A percentile compares a stretch with the other conserved stretches of the same genome.
phyloP scores from a whole-genome alignment of 2,329 filamentous ascomycete species.

The Diaporthe humulicola region DNA sequence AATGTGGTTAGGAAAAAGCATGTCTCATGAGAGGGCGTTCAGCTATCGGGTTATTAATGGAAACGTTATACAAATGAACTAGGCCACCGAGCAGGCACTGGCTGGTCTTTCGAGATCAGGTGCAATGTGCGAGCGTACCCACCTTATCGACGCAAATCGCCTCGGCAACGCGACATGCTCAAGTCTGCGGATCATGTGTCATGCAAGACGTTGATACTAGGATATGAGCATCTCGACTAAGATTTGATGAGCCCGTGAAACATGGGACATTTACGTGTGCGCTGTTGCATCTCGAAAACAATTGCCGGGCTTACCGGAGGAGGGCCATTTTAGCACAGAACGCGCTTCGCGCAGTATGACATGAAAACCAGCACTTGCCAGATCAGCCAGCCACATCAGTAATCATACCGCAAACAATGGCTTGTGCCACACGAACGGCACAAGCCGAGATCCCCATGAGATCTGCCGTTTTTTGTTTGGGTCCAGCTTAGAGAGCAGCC shows the following conservation, averaged over 20 bases:
- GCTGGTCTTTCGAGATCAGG: not conserved
- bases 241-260: not conserved
- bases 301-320: not conserved
- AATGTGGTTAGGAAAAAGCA: constrained; percentile 30
- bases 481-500: constrained; percentile 8
- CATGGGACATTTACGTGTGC: not conserved
- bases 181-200: not conserved
- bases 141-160: not conserved
- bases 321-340: not conserved
- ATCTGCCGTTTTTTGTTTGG: constrained; percentile 9
- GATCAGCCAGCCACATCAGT: constrained; percentile 1
- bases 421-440: constrained; percentile 18
- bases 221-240: not conserved
- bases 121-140: not conserved
- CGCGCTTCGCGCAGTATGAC: not conserved
- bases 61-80: constrained; percentile 23
- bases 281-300: not conserved
- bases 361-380: not conserved
- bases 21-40: constrained; percentile 35
- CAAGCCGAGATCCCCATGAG: not conserved
- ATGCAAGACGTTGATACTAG: not conserved
- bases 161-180: not conserved
- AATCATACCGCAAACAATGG: not conserved
- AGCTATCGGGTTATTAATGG: constrained; percentile 25
- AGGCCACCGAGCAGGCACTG: not conserved